These are phyloP conservation scores for Pythium biforme DNA, from an alignment of 352 stramenopile species.

Conservation along the genomic window DNA sequence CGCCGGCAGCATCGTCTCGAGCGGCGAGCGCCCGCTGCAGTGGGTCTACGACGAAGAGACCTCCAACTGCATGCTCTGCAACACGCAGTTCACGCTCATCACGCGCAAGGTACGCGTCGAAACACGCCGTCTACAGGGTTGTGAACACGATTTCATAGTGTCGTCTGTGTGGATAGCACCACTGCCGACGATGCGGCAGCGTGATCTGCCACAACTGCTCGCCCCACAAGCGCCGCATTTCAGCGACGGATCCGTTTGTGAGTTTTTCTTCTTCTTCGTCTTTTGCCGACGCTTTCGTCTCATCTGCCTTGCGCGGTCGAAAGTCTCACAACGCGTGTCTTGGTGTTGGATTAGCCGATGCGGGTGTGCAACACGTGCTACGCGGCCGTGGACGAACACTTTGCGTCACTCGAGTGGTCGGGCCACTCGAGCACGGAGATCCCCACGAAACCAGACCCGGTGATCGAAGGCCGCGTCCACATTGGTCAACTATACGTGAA, in stretches of 20 bases:
- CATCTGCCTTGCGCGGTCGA: background rate
- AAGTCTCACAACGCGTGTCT: background rate
- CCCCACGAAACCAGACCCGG: constrained; percentile 67
- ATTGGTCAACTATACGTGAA: constrained; percentile 88
- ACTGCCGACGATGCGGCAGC: constrained; percentile 82
- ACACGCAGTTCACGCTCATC: constrained; percentile 79
- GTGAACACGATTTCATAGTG: background rate
- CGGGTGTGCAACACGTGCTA: constrained; percentile 88
- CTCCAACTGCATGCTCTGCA: constrained; percentile 87
- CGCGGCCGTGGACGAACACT: constrained; percentile 80
- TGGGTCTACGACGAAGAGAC: constrained; percentile 87
- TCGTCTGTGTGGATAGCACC: constrained; percentile 46
- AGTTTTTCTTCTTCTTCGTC: constrained; percentile 17
- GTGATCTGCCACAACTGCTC: constrained; percentile 87
- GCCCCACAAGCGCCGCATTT: constrained; percentile 81
- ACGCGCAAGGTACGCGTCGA: constrained; percentile 64
- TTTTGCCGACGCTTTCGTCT: background rate
- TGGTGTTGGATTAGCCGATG: constrained; percentile 52
- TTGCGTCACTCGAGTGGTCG: constrained; percentile 82
- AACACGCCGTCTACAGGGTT: background rate
- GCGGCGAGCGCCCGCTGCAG: constrained; percentile 59
- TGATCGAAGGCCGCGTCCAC: constrained; percentile 80
- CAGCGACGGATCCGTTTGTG: constrained; percentile 80
- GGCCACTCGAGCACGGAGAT: constrained; percentile 72
- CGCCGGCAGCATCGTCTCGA: constrained; percentile 9